Percentiles rank a stretch among this genome's conserved stretches.
Evolutionary conservation across 176 grass and related monocot genomes (phyloP).

Genomic region (Triticum turgidum): DNA sequence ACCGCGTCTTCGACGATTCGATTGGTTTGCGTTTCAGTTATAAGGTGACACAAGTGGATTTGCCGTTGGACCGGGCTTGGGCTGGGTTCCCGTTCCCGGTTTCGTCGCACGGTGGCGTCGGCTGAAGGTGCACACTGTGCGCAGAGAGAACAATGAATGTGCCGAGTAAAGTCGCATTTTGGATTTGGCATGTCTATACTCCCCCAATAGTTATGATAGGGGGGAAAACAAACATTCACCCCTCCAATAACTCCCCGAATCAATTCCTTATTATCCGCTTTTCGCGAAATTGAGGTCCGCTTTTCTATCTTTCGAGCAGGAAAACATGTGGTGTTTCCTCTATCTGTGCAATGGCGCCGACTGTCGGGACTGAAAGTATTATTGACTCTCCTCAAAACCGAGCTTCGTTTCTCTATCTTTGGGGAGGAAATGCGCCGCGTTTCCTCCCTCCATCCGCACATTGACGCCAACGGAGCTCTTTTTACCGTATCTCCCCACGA

Average conservation of each 20-base stretch:
- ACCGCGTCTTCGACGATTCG: not conserved
- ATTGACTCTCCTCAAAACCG: too few relatives aligned
- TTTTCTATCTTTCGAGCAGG: too few relatives aligned
- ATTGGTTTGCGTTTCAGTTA: not conserved
- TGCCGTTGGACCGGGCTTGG: not conserved
- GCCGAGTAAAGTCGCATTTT: not conserved
- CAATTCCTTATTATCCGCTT: too few relatives aligned
- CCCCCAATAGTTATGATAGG: too few relatives aligned
- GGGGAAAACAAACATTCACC: too few relatives aligned
- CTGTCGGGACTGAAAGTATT: too few relatives aligned
- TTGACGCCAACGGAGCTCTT: not conserved
- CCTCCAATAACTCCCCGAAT: too few relatives aligned
- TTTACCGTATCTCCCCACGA: too few relatives aligned
- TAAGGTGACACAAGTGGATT: not conserved
- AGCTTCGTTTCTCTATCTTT: too few relatives aligned
- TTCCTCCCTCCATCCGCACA: not conserved
- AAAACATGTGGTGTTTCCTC: fast-evolving
- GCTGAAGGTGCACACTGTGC: not conserved
- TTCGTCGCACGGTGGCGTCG: not conserved
- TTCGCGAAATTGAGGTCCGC: too few relatives aligned
- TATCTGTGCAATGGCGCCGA: not conserved
- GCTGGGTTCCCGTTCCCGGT: not conserved
- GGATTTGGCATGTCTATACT: not conserved
- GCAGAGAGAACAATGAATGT: not conserved
- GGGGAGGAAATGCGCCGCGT: too few relatives aligned